Evolutionary conservation across 1,284 basidiomycete genomes (phyloP).

Genomic region (Cystobasidiaceae sp.): DNA sequence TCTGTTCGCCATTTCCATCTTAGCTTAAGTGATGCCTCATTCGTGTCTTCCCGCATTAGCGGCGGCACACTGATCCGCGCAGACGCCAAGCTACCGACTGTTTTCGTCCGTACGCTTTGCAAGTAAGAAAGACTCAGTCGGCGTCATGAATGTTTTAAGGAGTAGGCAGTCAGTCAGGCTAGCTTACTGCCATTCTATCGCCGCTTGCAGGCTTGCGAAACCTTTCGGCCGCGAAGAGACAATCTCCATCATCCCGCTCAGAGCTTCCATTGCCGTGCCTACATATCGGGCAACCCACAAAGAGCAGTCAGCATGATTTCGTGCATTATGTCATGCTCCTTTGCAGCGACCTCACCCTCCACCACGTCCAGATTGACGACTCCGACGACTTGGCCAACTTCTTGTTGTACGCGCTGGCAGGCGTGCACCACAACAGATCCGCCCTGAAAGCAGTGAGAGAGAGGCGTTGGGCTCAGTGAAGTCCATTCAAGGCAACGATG

Average conservation of each 20-base stretch:
- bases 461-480: neutral
- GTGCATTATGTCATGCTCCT: neutral
- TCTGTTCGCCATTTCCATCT: conserved; percentile 70
- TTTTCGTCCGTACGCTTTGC: conserved; percentile 64
- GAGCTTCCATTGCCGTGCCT: conserved; percentile 90
- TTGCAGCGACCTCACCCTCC: conserved; percentile 60
- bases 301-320: neutral
- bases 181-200: conserved; percentile 91
- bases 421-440: conserved; percentile 76
- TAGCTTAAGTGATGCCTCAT: conserved; percentile 16
- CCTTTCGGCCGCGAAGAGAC: conserved; percentile 77
- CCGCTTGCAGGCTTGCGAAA: conserved; percentile 75
- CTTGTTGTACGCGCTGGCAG: conserved; percentile 60
- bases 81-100: conserved; percentile 70
- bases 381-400: conserved; percentile 68
- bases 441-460: conserved; percentile 53
- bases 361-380: conserved; percentile 91
- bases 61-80: conserved; percentile 80
- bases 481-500: neutral
- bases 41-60: conserved; percentile 56
- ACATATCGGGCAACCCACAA: neutral
- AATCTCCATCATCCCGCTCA: conserved; percentile 83
- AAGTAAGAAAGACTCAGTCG: neutral
- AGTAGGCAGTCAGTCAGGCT: neutral
- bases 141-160: neutral